These are phyloP conservation scores for Paraconiothyrium sp. DNA, from an alignment of 2,329 filamentous ascomycete species.

Conservation along the genomic window DNA sequence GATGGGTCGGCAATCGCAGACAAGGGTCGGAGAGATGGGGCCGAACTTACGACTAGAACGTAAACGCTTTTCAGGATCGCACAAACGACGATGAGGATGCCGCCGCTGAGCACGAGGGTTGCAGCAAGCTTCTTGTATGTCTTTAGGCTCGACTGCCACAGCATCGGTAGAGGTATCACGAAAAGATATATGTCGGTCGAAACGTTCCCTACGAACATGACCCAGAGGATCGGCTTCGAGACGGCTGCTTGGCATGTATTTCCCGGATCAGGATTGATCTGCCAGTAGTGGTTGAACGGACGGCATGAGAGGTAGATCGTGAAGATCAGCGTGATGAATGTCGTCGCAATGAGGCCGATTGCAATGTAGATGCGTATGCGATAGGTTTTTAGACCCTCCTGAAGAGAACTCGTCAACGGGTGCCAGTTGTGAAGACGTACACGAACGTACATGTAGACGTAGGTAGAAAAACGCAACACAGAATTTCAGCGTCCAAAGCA, in stretches of 20 bases:
- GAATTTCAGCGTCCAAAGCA: slow-evolving; percentile 64
- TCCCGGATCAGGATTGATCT: slow-evolving; percentile 67
- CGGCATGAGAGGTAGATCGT: slow-evolving; percentile 63
- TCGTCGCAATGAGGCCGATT: slow-evolving; percentile 59
- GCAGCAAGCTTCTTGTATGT: slow-evolving; percentile 63
- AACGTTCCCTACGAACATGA: slow-evolving; percentile 59
- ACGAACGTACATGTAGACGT: slow-evolving; percentile 51
- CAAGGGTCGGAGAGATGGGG: too few species aligned
- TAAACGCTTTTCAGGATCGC: slow-evolving; percentile 64
- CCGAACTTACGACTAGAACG: slow-evolving; percentile 51
- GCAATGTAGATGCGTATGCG: slow-evolving; percentile 55
- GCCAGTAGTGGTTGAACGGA: slow-evolving; percentile 66
- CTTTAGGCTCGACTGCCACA: slow-evolving; percentile 62
- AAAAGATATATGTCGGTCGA: slow-evolving; percentile 67
- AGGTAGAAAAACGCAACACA: slow-evolving; percentile 67
- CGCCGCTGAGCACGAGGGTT: slow-evolving; percentile 64
- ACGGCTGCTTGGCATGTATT: slow-evolving; percentile 26
- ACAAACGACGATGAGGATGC: slow-evolving; percentile 65
- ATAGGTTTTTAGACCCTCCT: slow-evolving; percentile 23
- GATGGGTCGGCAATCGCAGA: not conserved
- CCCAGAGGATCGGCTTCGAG: slow-evolving; percentile 24
- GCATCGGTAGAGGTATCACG: slow-evolving; percentile 65
- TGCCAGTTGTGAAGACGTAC: not conserved
- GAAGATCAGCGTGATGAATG: slow-evolving; percentile 61
- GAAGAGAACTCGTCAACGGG: not conserved